Percentiles rank a stretch among this genome's conserved stretches.
Conservation (phyloP, 768 basidiomycete species). For the Tricholoma sp. region DNA sequence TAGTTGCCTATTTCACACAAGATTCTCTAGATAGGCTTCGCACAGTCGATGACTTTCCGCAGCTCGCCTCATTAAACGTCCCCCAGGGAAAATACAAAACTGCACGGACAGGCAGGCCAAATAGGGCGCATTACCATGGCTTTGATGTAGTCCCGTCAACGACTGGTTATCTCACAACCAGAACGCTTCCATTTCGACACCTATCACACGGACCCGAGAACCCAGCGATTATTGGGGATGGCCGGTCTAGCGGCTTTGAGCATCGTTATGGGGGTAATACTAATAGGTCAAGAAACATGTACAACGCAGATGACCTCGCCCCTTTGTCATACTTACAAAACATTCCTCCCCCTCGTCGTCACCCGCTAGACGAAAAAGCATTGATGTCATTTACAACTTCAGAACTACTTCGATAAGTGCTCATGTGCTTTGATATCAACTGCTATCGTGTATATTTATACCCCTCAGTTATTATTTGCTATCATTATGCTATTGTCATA, state of each 20-base stretch:
- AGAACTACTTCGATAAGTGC: slow-evolving; percentile 5
- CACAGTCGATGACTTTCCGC: slow-evolving; percentile 56
- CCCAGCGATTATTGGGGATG: background rate
- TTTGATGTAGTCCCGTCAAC: slow-evolving; percentile 7
- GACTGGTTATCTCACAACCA: background rate
- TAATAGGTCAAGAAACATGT: background rate
- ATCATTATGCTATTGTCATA: too few species aligned
- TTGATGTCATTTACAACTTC: slow-evolving; percentile 50
- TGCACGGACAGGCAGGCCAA: slow-evolving; percentile 48
- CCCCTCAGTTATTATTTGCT: background rate
- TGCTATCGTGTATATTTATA: background rate
- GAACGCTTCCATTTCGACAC: background rate
- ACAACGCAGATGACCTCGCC: slow-evolving; percentile 36
- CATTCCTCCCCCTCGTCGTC: slow-evolving; percentile 56
- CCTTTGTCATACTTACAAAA: slow-evolving; percentile 62
- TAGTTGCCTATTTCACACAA: slow-evolving; percentile 76
- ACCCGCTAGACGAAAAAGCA: slow-evolving; percentile 67
- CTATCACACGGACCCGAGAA: background rate
- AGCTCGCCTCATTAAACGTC: slow-evolving; percentile 47
- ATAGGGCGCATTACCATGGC: slow-evolving; percentile 13
- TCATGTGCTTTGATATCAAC: background rate
- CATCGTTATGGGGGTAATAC: too few species aligned
- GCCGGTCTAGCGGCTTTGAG: background rate
- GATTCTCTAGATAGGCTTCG: slow-evolving; percentile 51
- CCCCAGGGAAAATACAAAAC: slow-evolving; percentile 61